Evolutionary conservation across 2,329 filamentous ascomycete genomes (phyloP).

Genomic region (Verticillium isaacii): DNA sequence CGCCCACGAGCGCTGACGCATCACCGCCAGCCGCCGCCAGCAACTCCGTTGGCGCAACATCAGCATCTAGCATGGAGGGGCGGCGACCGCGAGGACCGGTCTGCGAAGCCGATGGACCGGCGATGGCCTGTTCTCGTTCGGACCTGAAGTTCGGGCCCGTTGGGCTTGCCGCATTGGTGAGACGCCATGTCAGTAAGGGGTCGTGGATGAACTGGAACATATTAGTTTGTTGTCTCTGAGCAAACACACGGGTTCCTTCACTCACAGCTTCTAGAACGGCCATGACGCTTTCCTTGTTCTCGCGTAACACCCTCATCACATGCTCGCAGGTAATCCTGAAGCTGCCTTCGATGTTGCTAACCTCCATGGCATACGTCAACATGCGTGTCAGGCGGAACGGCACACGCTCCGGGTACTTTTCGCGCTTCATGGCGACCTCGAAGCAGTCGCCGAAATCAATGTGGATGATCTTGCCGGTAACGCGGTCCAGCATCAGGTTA

Average conservation of each 20-base stretch:
- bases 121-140: slow-evolving; percentile 51
- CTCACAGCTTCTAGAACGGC: slow-evolving; percentile 89
- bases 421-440: slow-evolving; percentile 98
- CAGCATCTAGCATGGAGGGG: slow-evolving; percentile 64
- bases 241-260: not conserved
- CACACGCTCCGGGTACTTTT: slow-evolving; percentile 96
- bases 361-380: slow-evolving; percentile 99
- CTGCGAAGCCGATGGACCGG: slow-evolving; percentile 27
- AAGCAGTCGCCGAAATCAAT: slow-evolving; percentile 99
- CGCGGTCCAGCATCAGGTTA: slow-evolving; percentile 93
- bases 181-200: slow-evolving; percentile 94
- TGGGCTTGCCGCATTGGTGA: slow-evolving; percentile 62
- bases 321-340: slow-evolving; percentile 98
- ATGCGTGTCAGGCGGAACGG: slow-evolving; percentile 97
- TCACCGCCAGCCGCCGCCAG: slow-evolving; percentile 39
- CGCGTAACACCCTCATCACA: slow-evolving; percentile 92
- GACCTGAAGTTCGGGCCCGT: slow-evolving; percentile 63
- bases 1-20: slow-evolving; percentile 32
- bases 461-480: slow-evolving; percentile 95
- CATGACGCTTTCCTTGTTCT: slow-evolving; percentile 98
- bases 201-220: slow-evolving; percentile 86
- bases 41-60: slow-evolving; percentile 55
- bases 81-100: slow-evolving; percentile 53
- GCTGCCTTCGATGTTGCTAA: slow-evolving; percentile 98
- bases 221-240: slow-evolving; percentile 14